Conservation (phyloP, 2,329 filamentous ascomycete species). For the Atkinsonella texensis region DNA sequence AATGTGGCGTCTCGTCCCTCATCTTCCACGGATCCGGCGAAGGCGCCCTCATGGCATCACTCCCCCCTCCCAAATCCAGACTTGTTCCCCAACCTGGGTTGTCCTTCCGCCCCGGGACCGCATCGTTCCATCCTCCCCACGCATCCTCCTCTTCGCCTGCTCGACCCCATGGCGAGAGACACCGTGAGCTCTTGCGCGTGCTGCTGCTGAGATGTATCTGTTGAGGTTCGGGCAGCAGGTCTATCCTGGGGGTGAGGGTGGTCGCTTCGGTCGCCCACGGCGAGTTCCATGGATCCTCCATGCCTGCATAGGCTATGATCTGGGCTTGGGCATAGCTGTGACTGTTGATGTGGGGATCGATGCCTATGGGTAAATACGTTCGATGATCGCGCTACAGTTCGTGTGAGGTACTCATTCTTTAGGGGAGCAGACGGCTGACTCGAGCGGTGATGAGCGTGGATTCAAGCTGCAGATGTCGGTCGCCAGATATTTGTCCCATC, state of each 20-base stretch:
- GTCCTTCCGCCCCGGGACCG: slow-evolving; percentile 6
- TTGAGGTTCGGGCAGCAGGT: slow-evolving; percentile 21
- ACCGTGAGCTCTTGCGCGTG: slow-evolving; percentile 12
- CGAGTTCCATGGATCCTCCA: slow-evolving; percentile 54
- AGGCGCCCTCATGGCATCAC: slow-evolving; percentile 14
- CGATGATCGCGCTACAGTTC: background rate
- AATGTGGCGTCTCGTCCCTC: slow-evolving; percentile 7
- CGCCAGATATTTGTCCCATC: too few species aligned
- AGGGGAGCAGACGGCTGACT: too few species aligned
- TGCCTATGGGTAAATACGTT: background rate
- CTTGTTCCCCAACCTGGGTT: slow-evolving; percentile 4
- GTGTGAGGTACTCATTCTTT: background rate
- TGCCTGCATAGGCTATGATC: slow-evolving; percentile 18
- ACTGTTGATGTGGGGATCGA: background rate
- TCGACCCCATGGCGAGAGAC: slow-evolving; percentile 17
- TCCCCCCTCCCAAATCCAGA: slow-evolving; percentile 20
- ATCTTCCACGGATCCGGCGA: slow-evolving; percentile 18
- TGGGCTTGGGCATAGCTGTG: background rate
- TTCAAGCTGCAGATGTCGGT: too few species aligned
- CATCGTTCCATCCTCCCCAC: slow-evolving; percentile 27
- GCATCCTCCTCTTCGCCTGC: slow-evolving; percentile 15
- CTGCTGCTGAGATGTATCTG: slow-evolving; percentile 18
- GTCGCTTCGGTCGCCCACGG: slow-evolving; percentile 38
- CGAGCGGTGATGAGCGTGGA: too few species aligned
- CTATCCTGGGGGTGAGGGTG: slow-evolving; percentile 24